Conservation (phyloP, 2,329 filamentous ascomycete species). For the Cladosporium sp. region DNA sequence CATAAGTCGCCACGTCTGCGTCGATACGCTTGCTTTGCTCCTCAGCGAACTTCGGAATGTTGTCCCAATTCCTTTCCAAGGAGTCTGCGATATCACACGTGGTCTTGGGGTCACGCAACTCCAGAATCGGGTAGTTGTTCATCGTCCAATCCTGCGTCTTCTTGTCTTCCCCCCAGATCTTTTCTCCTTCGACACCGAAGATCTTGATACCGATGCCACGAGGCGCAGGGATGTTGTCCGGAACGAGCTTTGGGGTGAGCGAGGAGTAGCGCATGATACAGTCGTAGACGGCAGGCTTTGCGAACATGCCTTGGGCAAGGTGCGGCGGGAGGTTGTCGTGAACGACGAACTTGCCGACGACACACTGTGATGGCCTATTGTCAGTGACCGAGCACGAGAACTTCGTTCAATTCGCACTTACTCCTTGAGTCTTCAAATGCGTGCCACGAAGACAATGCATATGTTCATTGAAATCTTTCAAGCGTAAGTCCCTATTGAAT, state of each 20-base stretch:
- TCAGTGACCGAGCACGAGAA: not conserved
- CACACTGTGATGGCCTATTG: slow-evolving; percentile 16
- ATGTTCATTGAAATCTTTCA: slow-evolving; percentile 31
- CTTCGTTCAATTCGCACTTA: slow-evolving; percentile 11
- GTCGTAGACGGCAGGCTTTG: slow-evolving; percentile 29
- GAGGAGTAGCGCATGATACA: slow-evolving; percentile 33
- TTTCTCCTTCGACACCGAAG: slow-evolving; percentile 32
- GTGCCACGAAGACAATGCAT: slow-evolving; percentile 34
- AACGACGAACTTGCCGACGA: slow-evolving; percentile 29
- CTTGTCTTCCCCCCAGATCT: slow-evolving; percentile 31
- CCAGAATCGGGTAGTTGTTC: slow-evolving; percentile 30
- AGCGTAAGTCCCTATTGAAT: not conserved
- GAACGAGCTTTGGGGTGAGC: slow-evolving; percentile 32
- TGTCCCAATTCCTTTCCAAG: slow-evolving; percentile 30
- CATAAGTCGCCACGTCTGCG: slow-evolving; percentile 27
- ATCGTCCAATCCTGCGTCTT: slow-evolving; percentile 31
- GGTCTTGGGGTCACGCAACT: slow-evolving; percentile 26
- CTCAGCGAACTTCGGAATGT: slow-evolving; percentile 26
- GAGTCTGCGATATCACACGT: slow-evolving; percentile 31
- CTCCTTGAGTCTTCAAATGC: slow-evolving; percentile 32
- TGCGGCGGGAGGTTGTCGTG: slow-evolving; percentile 29
- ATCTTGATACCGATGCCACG: slow-evolving; percentile 33
- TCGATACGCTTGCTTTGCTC: slow-evolving; percentile 25
- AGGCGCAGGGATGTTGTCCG: slow-evolving; percentile 31
- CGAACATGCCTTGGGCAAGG: slow-evolving; percentile 34